Evolutionary conservation across 768 basidiomycete species (phyloP), one percentile per base, ranked within the genome.

Genomic region (Daedaleopsis sinensis): DNA sequence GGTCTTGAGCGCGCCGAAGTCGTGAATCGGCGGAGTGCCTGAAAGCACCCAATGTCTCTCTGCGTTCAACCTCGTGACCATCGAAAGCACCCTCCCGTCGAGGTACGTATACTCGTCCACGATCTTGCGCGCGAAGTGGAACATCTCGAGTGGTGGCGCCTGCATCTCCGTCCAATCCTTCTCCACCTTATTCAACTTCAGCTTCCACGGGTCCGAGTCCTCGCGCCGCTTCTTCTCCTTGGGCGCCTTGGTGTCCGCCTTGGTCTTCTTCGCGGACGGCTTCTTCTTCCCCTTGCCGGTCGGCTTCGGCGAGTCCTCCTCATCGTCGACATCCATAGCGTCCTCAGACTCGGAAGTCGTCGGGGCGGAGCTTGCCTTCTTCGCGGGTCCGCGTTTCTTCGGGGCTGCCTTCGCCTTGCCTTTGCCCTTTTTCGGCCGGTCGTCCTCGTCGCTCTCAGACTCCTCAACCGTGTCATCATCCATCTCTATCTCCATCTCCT

Each of bases 51-150:
- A 98, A 57, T 88, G 90, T 47, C 92, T 83, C 52, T 89, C 87
- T 0, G 92, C 88, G 12, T 86, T 84, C 21, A 96, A 75, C 51
- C 82, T 83, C 3, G 91, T 93, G 39, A 96, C 82, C 67, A 94
- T 80, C 3, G 91, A 81, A 63, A 91, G 89, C 8, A 88, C 81
- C 67, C 90, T 88, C 56, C 91, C 93, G 24, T 89, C 86, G 23
- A 96, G 81, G 69, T 98, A 97, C 1, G 94, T 96, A 73, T 96
- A 98, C 71, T 98, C 95, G 74, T 97, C 96, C 44, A 96, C 87
- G 53, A 98, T 90, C 32, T 91, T 84, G 6, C 95, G 89, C 4
- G 91, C 79, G 72, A 92, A 97, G 69, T 94, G 85, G 84, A 98
- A 97, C 81, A 94, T 89, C 74, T 96, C 93, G 55, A 97, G 76